A percentile compares a stretch with the other conserved stretches of the same genome.
These are phyloP conservation scores for Zea mays DNA, from an alignment of 176 grass and related monocot species.

Conservation along the genomic window DNA sequence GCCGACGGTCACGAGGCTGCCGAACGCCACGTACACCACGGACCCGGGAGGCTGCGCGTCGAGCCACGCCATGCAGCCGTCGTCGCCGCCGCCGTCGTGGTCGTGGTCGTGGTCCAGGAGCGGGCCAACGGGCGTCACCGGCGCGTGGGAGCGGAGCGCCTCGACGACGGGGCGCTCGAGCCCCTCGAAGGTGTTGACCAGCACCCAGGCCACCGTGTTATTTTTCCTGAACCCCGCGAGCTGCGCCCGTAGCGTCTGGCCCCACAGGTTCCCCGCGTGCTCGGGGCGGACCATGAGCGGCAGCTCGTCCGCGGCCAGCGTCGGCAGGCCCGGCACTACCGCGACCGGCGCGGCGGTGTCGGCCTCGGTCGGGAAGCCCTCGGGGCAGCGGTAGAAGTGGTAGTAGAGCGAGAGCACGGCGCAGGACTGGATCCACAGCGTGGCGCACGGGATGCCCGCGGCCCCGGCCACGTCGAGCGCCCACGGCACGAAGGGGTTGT, in stretches of 20 bases:
- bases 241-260: conserved; percentile 41
- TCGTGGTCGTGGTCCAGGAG: conserved; percentile 20
- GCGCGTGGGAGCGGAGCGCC: background rate
- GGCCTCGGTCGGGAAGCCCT: conserved; percentile 22
- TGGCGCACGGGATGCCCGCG: conserved; percentile 39
- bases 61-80: conserved; percentile 48
- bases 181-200: conserved; percentile 58
- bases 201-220: conserved; percentile 41
- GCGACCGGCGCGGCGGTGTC: conserved; percentile 1
- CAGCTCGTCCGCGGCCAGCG: conserved; percentile 40
- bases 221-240: conserved; percentile 21
- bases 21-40: conserved; percentile 65
- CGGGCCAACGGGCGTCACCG: conserved; percentile 46
- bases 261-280: conserved; percentile 28
- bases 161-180: conserved; percentile 41
- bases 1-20: conserved; percentile 50
- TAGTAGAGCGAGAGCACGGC: conserved; percentile 45
- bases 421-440: conserved; percentile 60
- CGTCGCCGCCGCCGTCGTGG: background rate
- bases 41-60: conserved; percentile 24
- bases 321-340: conserved; percentile 39
- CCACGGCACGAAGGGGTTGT: conserved; percentile 61
- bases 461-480: conserved; percentile 42
- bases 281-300: conserved; percentile 50
- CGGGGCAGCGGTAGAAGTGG: conserved; percentile 40